These are phyloP conservation scores for Pleodorina starrii DNA, from an alignment of 139 green algal species.

Conservation along the genomic window DNA sequence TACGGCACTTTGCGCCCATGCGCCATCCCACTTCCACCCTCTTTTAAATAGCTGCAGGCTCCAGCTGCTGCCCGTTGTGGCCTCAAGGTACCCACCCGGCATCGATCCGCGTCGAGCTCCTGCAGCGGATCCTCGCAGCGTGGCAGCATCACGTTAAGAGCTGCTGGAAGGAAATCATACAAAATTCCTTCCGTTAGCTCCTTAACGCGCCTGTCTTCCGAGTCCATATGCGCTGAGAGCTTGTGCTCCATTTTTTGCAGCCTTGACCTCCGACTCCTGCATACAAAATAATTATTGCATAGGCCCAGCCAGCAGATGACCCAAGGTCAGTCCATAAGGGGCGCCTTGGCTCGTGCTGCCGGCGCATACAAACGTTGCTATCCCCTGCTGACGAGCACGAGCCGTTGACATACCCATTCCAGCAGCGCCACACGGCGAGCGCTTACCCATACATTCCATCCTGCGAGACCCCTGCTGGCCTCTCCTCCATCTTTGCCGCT, in stretches of 20 bases:
- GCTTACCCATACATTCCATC: conserved; percentile 43
- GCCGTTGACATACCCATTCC: no score
- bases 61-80: no score
- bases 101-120: conserved; percentile 61
- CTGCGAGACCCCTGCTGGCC: not conserved
- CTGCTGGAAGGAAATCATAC: conserved; percentile 73
- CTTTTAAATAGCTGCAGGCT: no score
- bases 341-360: no score
- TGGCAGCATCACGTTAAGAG: conserved; percentile 70
- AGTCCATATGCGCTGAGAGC: conserved; percentile 62
- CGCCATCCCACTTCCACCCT: no score
- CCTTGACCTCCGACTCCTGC: conserved; percentile 21
- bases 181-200: conserved; percentile 74
- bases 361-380: no score
- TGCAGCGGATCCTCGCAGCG: conserved; percentile 61
- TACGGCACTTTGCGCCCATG: no score
- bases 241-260: conserved; percentile 54
- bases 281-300: no score
- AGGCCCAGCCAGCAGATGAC: no score
- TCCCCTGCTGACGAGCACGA: no score
- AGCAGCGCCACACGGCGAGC: not conserved
- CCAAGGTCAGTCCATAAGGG: no score
- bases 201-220: conserved; percentile 72
- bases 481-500: no score
- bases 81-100: conserved; percentile 58